phyloP scores from a whole-genome alignment of 1,284 basidiomycete species.

The Porogramme epimiltina region DNA sequence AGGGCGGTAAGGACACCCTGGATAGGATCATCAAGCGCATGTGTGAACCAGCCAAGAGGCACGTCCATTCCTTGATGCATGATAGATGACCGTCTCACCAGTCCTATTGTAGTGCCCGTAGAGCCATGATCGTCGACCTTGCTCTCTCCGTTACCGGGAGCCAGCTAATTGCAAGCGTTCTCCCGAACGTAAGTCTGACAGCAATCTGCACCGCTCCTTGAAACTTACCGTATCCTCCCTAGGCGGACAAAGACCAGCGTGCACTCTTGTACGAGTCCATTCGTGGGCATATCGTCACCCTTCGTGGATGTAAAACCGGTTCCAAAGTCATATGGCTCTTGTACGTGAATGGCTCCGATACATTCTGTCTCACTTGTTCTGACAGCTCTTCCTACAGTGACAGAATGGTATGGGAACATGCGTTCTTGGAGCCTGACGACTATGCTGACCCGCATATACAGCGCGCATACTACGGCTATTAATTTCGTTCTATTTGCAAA shows the following conservation, averaged over 20 bases:
- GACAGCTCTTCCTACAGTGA: constrained; percentile 35
- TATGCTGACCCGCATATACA: constrained; percentile 22
- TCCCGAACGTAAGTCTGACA: constrained; percentile 59
- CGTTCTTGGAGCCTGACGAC: background rate
- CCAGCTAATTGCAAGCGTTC: constrained; percentile 76
- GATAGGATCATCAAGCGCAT: constrained; percentile 73
- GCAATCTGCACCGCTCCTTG: background rate
- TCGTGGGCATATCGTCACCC: constrained; percentile 79
- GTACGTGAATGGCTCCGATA: constrained; percentile 44
- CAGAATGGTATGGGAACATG: constrained; percentile 43
- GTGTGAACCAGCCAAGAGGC: constrained; percentile 83
- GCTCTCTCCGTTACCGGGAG: constrained; percentile 81
- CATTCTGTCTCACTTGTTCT: background rate
- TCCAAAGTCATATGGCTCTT: constrained; percentile 89
- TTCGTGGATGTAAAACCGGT: constrained; percentile 83
- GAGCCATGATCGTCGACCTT: constrained; percentile 81
- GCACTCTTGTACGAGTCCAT: constrained; percentile 79
- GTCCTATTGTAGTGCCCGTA: constrained; percentile 53
- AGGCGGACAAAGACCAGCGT: constrained; percentile 83
- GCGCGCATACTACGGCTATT: constrained; percentile 53
- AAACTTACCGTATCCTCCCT: background rate
- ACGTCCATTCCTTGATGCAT: constrained; percentile 15
- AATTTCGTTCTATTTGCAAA: constrained; percentile 18
- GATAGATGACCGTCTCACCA: background rate
- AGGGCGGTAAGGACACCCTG: constrained; percentile 73